A percentile compares a stretch with the other conserved stretches of the same genome.
These are phyloP conservation scores for Fusarium sp. DNA, from an alignment of 2,329 filamentous ascomycete genomes.

Conservation along the genomic window DNA sequence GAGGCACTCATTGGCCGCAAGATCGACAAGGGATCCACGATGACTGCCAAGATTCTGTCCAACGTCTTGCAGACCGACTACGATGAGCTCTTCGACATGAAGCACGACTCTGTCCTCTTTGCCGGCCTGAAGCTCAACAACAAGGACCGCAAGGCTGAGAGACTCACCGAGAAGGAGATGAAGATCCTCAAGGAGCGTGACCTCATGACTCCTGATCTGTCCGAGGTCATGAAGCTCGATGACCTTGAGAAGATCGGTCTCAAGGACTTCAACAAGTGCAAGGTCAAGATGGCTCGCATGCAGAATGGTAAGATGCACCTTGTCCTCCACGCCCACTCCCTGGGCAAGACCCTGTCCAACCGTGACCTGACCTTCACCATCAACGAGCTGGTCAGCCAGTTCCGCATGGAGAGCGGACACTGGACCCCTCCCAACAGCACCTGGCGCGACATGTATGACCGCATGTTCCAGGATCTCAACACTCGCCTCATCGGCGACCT, in stretches of 20 bases:
- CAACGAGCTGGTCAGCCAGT: constrained; percentile 59
- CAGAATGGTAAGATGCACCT: constrained; percentile 63
- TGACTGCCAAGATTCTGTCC: constrained; percentile 55
- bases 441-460: constrained; percentile 60
- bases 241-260: constrained; percentile 61
- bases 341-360: constrained; percentile 58
- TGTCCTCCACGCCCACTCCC: constrained; percentile 53
- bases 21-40: constrained; percentile 56
- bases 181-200: constrained; percentile 60
- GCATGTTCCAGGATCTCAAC: constrained; percentile 53
- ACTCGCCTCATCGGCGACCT: constrained; percentile 53
- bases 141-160: constrained; percentile 56
- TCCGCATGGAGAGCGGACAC: constrained; percentile 51
- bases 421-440: constrained; percentile 59
- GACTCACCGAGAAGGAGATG: constrained; percentile 57
- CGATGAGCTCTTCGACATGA: constrained; percentile 64
- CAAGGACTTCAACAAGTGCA: constrained; percentile 54
- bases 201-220: constrained; percentile 61
- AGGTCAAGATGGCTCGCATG: constrained; percentile 59
- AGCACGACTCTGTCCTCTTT: constrained; percentile 59
- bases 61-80: constrained; percentile 64
- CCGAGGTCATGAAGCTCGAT: constrained; percentile 54
- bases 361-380: constrained; percentile 57
- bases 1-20: constrained; percentile 61
- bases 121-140: constrained; percentile 60